Evolutionary conservation across 257 asterid species (phyloP).

Genomic region (Eucommia ulmoides): DNA sequence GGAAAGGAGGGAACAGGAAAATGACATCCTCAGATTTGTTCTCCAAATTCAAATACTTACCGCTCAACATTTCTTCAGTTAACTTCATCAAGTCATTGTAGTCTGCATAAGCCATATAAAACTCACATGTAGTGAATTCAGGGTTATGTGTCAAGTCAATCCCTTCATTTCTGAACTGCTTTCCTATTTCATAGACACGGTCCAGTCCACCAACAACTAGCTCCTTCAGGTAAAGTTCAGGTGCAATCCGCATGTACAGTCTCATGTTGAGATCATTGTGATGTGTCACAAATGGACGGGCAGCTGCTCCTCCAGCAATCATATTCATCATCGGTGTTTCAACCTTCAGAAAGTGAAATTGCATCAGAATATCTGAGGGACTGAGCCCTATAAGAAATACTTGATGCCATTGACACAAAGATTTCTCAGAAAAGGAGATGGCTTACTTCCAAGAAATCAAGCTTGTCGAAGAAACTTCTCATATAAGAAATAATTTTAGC

Average conservation of each 20-base stretch:
- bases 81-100: constrained; percentile 79
- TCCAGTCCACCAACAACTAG: constrained; percentile 89
- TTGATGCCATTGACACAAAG: neutral
- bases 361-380: too few relatives aligned
- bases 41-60: too few relatives aligned
- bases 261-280: constrained; percentile 75
- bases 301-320: constrained; percentile 90
- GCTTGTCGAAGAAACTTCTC: constrained; percentile 52
- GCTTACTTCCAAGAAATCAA: constrained; percentile 70
- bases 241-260: constrained; percentile 82
- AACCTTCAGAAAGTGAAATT: constrained; percentile 30
- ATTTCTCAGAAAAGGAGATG: too few relatives aligned
- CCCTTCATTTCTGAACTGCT: constrained; percentile 86
- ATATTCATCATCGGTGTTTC: constrained; percentile 93
- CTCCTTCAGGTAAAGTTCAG: constrained; percentile 76
- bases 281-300: constrained; percentile 84
- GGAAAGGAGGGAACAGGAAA: too few relatives aligned
- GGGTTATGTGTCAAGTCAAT: constrained; percentile 91
- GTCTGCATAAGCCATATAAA: constrained; percentile 86
- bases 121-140: constrained; percentile 92
- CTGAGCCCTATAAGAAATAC: too few relatives aligned
- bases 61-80: constrained; percentile 69
- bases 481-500: constrained; percentile 53
- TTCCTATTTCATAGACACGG: constrained; percentile 89
- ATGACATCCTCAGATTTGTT: too few relatives aligned